Evolutionary conservation across 768 basidiomycete species (phyloP), one percentile per base, ranked within the genome.

Genomic region (Lentinula raphanica): DNA sequence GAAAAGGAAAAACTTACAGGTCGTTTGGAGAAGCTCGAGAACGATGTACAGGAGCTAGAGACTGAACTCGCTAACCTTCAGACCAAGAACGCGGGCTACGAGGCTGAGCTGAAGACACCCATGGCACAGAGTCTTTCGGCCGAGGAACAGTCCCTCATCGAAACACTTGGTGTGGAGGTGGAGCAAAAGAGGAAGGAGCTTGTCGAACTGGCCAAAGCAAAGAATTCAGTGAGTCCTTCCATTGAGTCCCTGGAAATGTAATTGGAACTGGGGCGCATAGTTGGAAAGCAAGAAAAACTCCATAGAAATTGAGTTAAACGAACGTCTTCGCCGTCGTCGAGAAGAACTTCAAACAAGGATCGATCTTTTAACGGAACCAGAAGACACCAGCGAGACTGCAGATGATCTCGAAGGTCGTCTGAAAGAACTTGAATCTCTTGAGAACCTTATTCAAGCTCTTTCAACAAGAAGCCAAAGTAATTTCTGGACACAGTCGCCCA

Each of bases 271-370:
- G 7, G 8, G 12, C 13, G 36, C 6, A 23, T 63, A 92, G 88
- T 71, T 93, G 62, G 86, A 90, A 39, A 81, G 84, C 12, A 79
- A 78, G 62, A 94, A 92, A 73, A 91, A 88, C 66, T 72, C 87
- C 3, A 72, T 97, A 28, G 94, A 97, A 68, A 95, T 97, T 55
- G 96, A 98, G 69, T 78, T 98, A 48, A 92, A 90, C 62, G 97
- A 99, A 69, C 87, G 87, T 63, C 78, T 98, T 13, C 80, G 86
- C 21, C 83, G 95, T 7, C 81, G 88, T 25, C 80, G 85, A 44
- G 88, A 92, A 50, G 96, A 95, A 63, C 67, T 98, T 7, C 82
- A 84, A 50, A 71, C 73, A 32, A 89, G 89, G 68, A 72, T 98
- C 11, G 94, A 97, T 62, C 73, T 80, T 23, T 72, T 90, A n/a